Evolutionary conservation across 306 rosid genomes (phyloP).

Genomic region (Trichosanthes truncata): DNA sequence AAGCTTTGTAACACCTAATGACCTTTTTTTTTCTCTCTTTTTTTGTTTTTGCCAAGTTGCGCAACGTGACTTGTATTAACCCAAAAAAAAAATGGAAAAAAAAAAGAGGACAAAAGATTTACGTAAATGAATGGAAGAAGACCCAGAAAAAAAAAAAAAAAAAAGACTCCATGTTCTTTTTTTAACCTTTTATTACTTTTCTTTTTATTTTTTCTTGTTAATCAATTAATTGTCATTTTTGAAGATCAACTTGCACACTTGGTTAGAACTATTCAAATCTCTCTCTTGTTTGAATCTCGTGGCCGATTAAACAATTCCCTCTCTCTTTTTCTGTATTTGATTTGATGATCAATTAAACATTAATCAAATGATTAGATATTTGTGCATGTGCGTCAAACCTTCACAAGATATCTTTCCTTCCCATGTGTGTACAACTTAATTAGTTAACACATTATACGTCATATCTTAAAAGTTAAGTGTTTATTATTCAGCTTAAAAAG

Average conservation of each 20-base stretch:
- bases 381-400: too few species aligned
- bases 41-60: neutral
- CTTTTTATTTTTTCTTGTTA: neutral
- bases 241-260: neutral
- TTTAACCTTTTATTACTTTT: neutral
- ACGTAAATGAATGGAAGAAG: neutral
- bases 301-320: neutral
- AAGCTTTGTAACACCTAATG: constrained; percentile 7
- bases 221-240: neutral
- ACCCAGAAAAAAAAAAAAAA: neutral
- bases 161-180: neutral
- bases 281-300: neutral
- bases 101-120: neutral
- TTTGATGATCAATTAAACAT: neutral
- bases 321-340: neutral
- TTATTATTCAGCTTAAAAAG: too few species aligned
- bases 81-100: neutral
- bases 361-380: neutral
- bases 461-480: too few species aligned
- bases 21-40: neutral
- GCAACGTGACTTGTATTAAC: neutral
- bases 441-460: too few species aligned
- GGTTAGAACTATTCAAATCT: too few species aligned
- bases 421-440: too few species aligned
- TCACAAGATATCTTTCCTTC: too few species aligned